These are phyloP conservation scores for Corynascus novoguineensis DNA, from an alignment of 495 filamentous ascomycete species.

Conservation along the genomic window DNA sequence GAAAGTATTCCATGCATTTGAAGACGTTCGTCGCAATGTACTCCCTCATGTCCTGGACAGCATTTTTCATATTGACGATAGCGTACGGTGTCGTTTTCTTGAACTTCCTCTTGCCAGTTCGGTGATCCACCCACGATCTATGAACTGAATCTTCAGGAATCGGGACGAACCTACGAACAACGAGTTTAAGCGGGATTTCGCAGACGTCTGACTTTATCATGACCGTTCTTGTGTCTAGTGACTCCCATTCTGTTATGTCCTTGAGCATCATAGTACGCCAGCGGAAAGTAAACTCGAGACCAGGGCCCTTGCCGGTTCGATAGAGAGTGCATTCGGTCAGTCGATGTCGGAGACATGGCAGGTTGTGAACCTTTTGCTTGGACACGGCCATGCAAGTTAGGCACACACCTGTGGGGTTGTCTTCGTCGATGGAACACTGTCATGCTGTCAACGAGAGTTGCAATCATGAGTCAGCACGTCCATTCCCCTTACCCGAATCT, in stretches of 20 bases:
- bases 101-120: constrained; percentile 14
- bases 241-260: constrained; percentile 20
- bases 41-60: constrained; percentile 9
- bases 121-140: constrained; percentile 18
- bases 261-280: constrained; percentile 25
- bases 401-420: constrained; percentile 19
- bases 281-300: constrained; percentile 18
- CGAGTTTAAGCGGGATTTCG: constrained; percentile 18
- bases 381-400: constrained; percentile 19
- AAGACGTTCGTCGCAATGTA: constrained; percentile 15
- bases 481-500: constrained; percentile 15
- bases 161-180: constrained; percentile 20
- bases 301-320: constrained; percentile 16
- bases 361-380: constrained; percentile 11
- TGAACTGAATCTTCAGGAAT: constrained; percentile 18
- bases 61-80: constrained; percentile 17
- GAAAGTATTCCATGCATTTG: constrained; percentile 9
- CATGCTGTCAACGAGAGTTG: not conserved
- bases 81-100: constrained; percentile 18
- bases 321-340: constrained; percentile 20
- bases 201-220: constrained; percentile 19
- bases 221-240: constrained; percentile 12
- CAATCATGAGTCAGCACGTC: no score
- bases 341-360: constrained; percentile 22
- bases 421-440: constrained; percentile 13